Percentiles rank a stretch among this genome's conserved stretches.
Evolutionary conservation across 2,329 filamentous ascomycete genomes (phyloP).

Genomic region (Periconia macrospinosa): DNA sequence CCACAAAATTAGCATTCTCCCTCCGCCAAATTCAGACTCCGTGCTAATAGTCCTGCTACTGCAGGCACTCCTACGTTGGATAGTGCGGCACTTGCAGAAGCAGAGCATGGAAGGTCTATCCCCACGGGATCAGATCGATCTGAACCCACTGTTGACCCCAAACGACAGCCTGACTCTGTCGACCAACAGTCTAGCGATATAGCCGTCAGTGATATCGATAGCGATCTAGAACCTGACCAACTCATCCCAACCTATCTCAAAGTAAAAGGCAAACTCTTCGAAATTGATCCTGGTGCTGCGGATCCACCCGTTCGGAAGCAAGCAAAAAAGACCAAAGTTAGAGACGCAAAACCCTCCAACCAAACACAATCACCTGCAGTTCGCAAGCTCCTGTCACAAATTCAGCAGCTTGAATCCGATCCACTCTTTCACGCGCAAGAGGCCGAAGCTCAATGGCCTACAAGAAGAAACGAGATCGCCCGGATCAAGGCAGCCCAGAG

Average conservation of each 20-base stretch:
- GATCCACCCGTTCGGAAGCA: constrained; percentile 43
- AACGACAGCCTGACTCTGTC: not conserved
- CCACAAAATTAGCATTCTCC: not conserved
- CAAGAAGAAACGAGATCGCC: constrained; percentile 46
- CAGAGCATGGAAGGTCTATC: constrained; percentile 3
- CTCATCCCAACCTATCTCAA: constrained; percentile 74
- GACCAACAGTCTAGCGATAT: constrained; percentile 31
- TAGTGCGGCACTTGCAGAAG: not conserved
- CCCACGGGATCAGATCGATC: constrained; percentile 4
- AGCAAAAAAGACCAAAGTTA: constrained; percentile 22
- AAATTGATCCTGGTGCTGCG: constrained; percentile 61
- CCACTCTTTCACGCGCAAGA: constrained; percentile 52
- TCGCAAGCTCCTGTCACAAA: constrained; percentile 70
- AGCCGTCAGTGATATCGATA: constrained; percentile 53
- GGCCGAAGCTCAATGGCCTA: constrained; percentile 51
- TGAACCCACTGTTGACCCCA: not conserved
- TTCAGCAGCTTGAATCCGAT: constrained; percentile 73
- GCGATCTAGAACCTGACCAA: constrained; percentile 53
- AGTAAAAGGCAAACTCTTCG: constrained; percentile 61
- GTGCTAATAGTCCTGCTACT: not conserved
- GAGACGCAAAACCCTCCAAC: constrained; percentile 17
- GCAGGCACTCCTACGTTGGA: not conserved
- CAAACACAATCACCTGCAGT: constrained; percentile 50
- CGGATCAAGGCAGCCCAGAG: constrained; percentile 40
- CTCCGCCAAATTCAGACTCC: not conserved